Evolutionary conservation across 1,284 basidiomycete genomes (phyloP).

Genomic region (Rhodotorula sp.): DNA sequence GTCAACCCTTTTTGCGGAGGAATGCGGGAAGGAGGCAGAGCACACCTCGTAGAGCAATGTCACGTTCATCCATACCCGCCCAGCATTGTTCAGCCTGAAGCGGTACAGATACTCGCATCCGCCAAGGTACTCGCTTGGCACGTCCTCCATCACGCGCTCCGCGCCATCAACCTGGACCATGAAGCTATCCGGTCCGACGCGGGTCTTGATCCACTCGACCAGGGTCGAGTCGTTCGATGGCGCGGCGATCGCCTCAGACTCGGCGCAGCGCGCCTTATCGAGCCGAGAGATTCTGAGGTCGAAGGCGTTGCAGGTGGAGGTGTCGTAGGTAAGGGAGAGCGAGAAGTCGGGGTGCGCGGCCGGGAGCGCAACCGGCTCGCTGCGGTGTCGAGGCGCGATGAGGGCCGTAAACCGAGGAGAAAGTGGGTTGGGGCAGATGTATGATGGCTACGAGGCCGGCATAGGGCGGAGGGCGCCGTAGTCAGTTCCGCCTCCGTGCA

Average conservation of each 20-base stretch:
- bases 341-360: conserved; percentile 7
- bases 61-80: conserved; percentile 6
- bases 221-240: neutral
- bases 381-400: neutral
- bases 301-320: conserved; percentile 22
- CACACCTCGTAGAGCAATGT: neutral
- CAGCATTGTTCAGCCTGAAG: conserved; percentile 6
- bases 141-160: neutral
- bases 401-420: neutral
- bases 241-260: neutral
- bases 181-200: conserved; percentile 8
- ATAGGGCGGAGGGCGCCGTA: too few relatives aligned
- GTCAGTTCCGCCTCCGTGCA: too few relatives aligned
- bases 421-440: neutral
- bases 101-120: conserved; percentile 1
- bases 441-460: neutral
- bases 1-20: too few relatives aligned
- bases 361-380: neutral
- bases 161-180: conserved; percentile 6
- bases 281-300: conserved; percentile 9
- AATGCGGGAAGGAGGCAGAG: too few relatives aligned
- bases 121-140: neutral
- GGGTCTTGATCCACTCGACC: neutral
- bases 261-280: neutral
- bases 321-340: conserved; percentile 16